Base-by-base conservation (phyloP, 2,329 filamentous ascomycete species). In the Neocatenulostroma microsporum region DNA sequence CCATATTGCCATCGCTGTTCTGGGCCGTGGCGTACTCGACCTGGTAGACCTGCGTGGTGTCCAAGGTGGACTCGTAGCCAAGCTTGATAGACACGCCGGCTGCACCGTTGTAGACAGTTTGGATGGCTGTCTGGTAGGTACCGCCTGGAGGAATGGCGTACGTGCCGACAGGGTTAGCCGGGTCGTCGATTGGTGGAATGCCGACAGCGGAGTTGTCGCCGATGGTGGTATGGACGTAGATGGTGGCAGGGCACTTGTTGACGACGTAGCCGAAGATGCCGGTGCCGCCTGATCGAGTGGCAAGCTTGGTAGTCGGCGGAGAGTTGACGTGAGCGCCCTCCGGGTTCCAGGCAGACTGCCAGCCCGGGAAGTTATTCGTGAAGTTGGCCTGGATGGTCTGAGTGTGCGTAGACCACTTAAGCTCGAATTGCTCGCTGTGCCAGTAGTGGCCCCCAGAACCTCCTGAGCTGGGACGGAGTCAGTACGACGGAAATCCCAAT, bases 21-120 rank as follows among this genome's bases (percentile, higher is more conserved):
- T 23, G 15, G 14, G 10, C 10, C 15, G 27, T 23, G 5, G 21
- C n/a, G 23, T 29, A 36, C 18, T 36, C 33, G 13, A 36, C 18
- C 15, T 36, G 23, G 17, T 28, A 29, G 14, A 15, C 17, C 23
- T 36, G 27, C 23, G 5, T 5, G 9, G 23, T 14, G 33, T 36
- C 23, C 10, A 36, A 7, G 17, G 23, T 23, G 10, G 33, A 9
- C 10, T 18, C 14, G 8, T 18, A 12, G 14, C 23, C 13, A 5
- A 36, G 17, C 33, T 36, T 36, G 23, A 36, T 36, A 3, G 33
- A 36, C 5, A 36, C 33, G 25, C 33, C 33, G 17, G 23, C 33
- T 11, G 9, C 33, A 26, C 33, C 33, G 17, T 36, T 27, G 25
- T 27, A 15, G 11, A 21, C 33, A 11, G 33, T 11, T 15, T 18